phyloP scores from a whole-genome alignment of 768 basidiomycete genomes.

The Vararia minispora region DNA sequence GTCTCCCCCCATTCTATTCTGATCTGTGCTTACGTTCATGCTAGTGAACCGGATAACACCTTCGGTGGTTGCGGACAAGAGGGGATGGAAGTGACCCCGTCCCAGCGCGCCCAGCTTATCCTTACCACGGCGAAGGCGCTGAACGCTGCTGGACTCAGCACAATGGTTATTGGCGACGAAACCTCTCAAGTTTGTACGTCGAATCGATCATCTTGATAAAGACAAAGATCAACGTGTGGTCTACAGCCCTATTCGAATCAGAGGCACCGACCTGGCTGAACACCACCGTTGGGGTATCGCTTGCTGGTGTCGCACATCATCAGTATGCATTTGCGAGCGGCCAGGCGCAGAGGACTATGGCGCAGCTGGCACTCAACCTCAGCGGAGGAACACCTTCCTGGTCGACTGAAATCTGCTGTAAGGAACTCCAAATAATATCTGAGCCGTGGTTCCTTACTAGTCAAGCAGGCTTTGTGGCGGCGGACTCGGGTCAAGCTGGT shows the following conservation, averaged over 20 bases:
- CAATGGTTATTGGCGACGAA: constrained; percentile 26
- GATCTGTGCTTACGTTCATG: too few relatives aligned
- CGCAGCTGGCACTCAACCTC: constrained; percentile 10
- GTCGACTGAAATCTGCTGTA: constrained; percentile 20
- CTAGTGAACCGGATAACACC: constrained; percentile 24
- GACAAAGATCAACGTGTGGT: too few relatives aligned
- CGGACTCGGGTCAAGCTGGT: constrained; percentile 5
- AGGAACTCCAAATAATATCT: too few relatives aligned
- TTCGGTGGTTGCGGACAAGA: constrained; percentile 34
- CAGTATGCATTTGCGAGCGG: constrained; percentile 37
- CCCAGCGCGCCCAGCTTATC: constrained; percentile 31
- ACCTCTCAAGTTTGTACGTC: too few relatives aligned
- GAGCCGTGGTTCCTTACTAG: too few relatives aligned
- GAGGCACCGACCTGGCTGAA: constrained; percentile 15
- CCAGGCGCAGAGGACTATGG: constrained; percentile 10
- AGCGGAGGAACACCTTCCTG: constrained; percentile 16
- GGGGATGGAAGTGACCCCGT: constrained; percentile 32
- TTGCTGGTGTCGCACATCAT: constrained; percentile 31
- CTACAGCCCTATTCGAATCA: constrained; percentile 11
- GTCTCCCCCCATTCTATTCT: too few relatives aligned
- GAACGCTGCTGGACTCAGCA: constrained; percentile 6
- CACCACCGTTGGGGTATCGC: constrained; percentile 14
- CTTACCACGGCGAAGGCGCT: constrained; percentile 19
- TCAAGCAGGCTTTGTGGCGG: constrained; percentile 15
- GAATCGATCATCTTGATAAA: too few relatives aligned